Evolutionary conservation across 2,329 filamentous ascomycete species (phyloP), one percentile per base, ranked within the genome.

Genomic region (Aureobasidium vineae): DNA sequence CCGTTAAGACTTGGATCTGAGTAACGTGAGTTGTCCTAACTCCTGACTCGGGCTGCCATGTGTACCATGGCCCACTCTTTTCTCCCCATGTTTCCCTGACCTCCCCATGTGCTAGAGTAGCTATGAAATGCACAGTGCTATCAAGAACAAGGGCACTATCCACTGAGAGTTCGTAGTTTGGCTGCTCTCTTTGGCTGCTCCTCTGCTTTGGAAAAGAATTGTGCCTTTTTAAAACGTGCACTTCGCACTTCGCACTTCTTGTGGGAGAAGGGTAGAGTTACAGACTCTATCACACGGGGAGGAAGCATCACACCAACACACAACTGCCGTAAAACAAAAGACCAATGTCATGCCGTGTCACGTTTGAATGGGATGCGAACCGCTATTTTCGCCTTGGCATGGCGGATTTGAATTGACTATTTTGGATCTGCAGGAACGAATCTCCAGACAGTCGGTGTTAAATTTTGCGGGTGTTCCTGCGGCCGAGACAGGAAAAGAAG

Each of bases 401-500:
- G 23, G 41, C 41, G 45, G 3, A 63, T 61, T 8, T 50, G 59
- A 8, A 38, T 61, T 38, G 28, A 5, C 31, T 28, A 36, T 61
- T 38, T 26, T 31, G 23, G 49, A 54, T 64, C 61, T 31, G 38
- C 61, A 64, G 49, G 61, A 13, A 45, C 47, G 45, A 45, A 52
- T 64, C 61, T 64, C 49, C 61, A 63, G 43, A 63, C 33, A 11
- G 33, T 63, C 52, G 31, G 43, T 40, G 41, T 63, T 11, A 3
- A 16, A 38, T 21, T 23, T n/a, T 36, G 31, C 50, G 31, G 28
- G 50, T 54, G 61, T 53, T 38, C 61, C 61, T 64, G 61, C 61
- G 54, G 47, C 28, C 31, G 59, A 63, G 43, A 63, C 59, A 52
- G 36, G 49, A 52, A 41, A 50, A 63, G 59, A 63, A 52, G 59